Evolutionary conservation across 2,329 filamentous ascomycete genomes (phyloP).

Genomic region (Didymella sp.): DNA sequence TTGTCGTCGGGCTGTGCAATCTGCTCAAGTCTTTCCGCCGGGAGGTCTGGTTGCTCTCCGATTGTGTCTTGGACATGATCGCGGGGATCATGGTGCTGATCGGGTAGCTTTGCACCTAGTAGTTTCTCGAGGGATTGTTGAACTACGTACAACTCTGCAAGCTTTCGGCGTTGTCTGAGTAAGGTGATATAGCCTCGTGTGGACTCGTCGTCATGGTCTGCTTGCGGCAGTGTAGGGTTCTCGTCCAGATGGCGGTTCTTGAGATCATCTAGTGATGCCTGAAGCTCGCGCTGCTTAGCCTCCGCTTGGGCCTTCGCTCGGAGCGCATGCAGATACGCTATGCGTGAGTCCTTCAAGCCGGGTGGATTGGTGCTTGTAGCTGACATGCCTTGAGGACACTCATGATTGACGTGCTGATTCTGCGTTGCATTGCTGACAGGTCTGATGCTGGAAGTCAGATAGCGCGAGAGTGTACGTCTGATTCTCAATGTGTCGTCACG

Average conservation of each 20-base stretch:
- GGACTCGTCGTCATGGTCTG: constrained; percentile 39
- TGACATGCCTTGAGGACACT: constrained; percentile 35
- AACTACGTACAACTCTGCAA: constrained; percentile 56
- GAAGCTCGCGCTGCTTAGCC: constrained; percentile 46
- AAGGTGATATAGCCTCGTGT: constrained; percentile 52
- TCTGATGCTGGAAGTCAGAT: constrained; percentile 41
- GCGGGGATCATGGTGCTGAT: constrained; percentile 34
- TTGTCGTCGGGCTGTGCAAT: constrained; percentile 30
- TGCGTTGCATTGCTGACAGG: constrained; percentile 38
- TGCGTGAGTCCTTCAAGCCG: constrained; percentile 53
- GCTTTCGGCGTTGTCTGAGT: constrained; percentile 55
- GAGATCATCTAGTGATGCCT: constrained; percentile 43
- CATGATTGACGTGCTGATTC: constrained; percentile 43
- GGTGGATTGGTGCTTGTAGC: constrained; percentile 38
- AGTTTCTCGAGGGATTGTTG: constrained; percentile 54
- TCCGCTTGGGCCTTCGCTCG: constrained; percentile 53
- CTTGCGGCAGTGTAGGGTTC: constrained; percentile 38
- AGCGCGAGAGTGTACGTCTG: constrained; percentile 42
- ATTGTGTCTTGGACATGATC: constrained; percentile 37
- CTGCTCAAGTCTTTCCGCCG: constrained; percentile 41
- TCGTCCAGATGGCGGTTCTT: constrained; percentile 34
- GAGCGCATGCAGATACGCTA: constrained; percentile 56
- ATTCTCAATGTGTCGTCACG: constrained; percentile 49
- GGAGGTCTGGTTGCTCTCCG: constrained; percentile 48
- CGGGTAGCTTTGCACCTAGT: constrained; percentile 46